Evolutionary conservation across 176 grass and related monocot genomes (phyloP).

Genomic region (Ampelocalamus luodianensis): DNA sequence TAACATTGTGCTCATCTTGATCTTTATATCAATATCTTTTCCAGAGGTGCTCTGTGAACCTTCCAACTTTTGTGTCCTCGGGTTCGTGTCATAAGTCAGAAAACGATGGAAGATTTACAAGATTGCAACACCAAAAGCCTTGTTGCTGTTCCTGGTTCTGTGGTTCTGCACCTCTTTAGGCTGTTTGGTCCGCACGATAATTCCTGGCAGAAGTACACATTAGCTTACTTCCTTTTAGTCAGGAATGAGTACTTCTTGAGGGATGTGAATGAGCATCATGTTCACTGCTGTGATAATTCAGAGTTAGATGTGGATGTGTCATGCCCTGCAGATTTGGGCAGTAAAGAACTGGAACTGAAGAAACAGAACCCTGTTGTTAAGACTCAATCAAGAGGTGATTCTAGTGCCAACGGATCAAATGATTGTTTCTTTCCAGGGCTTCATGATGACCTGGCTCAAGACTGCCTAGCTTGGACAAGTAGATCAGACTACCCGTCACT

Average conservation of each 20-base stretch:
- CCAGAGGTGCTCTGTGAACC: constrained; percentile 29
- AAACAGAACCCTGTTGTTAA: constrained; percentile 51
- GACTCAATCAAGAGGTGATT: constrained; percentile 48
- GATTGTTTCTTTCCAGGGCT: constrained; percentile 79
- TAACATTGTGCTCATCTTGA: background rate
- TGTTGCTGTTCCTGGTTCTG: constrained; percentile 60
- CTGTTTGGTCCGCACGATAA: constrained; percentile 63
- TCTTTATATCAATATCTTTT: constrained; percentile 35
- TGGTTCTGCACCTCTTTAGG: constrained; percentile 62
- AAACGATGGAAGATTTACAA: constrained; percentile 61
- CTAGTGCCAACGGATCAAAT: constrained; percentile 56
- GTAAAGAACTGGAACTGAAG: constrained; percentile 54
- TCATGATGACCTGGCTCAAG: constrained; percentile 79
- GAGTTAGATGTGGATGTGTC: constrained; percentile 40
- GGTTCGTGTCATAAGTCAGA: constrained; percentile 27
- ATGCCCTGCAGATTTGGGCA: constrained; percentile 39
- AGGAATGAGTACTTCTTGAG: constrained; percentile 57
- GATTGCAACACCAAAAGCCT: constrained; percentile 56
- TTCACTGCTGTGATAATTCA: constrained; percentile 40
- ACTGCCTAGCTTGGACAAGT: constrained; percentile 78
- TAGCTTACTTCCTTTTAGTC: constrained; percentile 63
- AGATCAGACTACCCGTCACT: constrained; percentile 83
- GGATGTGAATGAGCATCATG: constrained; percentile 38
- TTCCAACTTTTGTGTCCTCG: constrained; percentile 2
- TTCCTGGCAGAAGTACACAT: constrained; percentile 70